Percentiles rank a stretch among this genome's conserved stretches.
Conservation (phyloP, 2,329 filamentous ascomycete genomes). For the Fonsecaea pugnacius region DNA sequence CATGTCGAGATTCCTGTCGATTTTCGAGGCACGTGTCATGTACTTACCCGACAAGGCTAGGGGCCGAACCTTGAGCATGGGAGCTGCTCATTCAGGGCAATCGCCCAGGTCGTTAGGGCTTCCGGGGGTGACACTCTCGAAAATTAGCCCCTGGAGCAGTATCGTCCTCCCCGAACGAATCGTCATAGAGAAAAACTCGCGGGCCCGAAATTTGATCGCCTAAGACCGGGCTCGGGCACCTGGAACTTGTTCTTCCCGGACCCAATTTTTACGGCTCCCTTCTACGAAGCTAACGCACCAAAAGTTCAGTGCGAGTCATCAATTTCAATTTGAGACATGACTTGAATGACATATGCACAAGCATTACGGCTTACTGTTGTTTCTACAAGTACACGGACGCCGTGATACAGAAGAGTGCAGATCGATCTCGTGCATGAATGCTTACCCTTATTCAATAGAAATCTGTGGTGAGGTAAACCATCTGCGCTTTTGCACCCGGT, state of each 20-base stretch:
- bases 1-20: constrained; percentile 11
- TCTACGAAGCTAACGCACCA: background rate
- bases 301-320: background rate
- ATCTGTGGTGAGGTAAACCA: background rate
- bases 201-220: background rate
- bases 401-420: background rate
- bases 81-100: background rate
- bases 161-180: constrained; percentile 4
- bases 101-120: background rate
- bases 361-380: background rate
- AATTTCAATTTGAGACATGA: background rate
- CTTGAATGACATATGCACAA: background rate
- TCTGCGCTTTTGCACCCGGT: background rate
- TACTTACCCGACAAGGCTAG: background rate
- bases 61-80: background rate
- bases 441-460: background rate
- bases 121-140: background rate
- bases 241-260: background rate
- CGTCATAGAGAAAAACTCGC: background rate
- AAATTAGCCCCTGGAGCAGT: background rate
- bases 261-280: background rate
- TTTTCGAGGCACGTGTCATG: constrained; percentile 13
- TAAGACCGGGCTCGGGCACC: background rate
- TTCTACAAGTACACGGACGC: background rate
- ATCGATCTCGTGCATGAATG: background rate